Conservation (phyloP, 2,329 filamentous ascomycete species). For the Fusarium metavorans region DNA sequence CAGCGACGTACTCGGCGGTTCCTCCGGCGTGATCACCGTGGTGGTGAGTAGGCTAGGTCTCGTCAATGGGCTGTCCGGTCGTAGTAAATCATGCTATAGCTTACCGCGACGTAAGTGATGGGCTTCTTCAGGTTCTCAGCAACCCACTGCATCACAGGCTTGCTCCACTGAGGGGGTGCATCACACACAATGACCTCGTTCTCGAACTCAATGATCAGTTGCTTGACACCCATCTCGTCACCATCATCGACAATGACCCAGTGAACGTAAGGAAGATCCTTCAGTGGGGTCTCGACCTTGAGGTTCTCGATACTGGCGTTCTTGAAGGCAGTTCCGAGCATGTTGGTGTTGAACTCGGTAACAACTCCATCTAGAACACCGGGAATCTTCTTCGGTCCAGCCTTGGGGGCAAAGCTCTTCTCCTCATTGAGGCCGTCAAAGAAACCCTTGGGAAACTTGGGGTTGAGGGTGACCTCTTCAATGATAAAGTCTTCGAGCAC, state of each 20-base stretch:
- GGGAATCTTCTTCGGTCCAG: neutral
- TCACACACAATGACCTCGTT: constrained; percentile 20
- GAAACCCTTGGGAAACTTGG: neutral
- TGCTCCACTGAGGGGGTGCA: constrained; percentile 9
- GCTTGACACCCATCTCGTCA: constrained; percentile 9
- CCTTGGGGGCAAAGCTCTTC: constrained; percentile 3
- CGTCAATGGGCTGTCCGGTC: neutral
- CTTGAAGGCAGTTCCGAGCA: constrained; percentile 9
- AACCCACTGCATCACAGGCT: constrained; percentile 18
- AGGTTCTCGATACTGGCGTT: constrained; percentile 2
- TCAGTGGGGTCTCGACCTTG: neutral
- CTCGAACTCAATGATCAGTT: constrained; percentile 19
- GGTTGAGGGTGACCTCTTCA: constrained; percentile 8
- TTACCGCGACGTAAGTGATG: constrained; percentile 16
- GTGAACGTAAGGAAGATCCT: constrained; percentile 2
- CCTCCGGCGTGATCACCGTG: constrained; percentile 16
- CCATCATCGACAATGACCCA: constrained; percentile 16
- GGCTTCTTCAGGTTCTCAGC: constrained; percentile 16
- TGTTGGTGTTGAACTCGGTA: constrained; percentile 20
- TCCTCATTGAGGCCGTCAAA: neutral
- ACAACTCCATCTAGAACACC: constrained; percentile 5
- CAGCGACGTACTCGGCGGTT: constrained; percentile 7
- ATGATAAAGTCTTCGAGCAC: constrained; percentile 11
- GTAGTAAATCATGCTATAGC: neutral
- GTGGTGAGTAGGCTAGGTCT: constrained; percentile 16